Evolutionary conservation across 1,284 basidiomycete genomes (phyloP).

Genomic region (Pseudomicrostroma phylloplanum): DNA sequence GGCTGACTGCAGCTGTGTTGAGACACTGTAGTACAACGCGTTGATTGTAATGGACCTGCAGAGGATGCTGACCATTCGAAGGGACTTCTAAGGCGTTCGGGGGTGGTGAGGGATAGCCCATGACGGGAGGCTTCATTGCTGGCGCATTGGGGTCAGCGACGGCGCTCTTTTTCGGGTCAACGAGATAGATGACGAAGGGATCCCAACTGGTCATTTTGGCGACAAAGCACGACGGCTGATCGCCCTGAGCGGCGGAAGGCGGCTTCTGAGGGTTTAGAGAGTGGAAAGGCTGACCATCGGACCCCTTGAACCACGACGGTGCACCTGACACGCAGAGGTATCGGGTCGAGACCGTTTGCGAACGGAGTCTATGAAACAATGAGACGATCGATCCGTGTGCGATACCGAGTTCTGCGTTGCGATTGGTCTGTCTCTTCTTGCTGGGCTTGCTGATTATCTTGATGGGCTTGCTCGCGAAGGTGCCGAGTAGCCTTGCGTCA

Average conservation of each 20-base stretch:
- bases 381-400: slow-evolving; percentile 92
- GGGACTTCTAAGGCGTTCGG: slow-evolving; percentile 76
- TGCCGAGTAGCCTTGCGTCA: slow-evolving; percentile 63
- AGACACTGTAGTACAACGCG: slow-evolving; percentile 90
- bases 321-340: slow-evolving; percentile 90
- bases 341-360: slow-evolving; percentile 65
- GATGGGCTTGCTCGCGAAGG: slow-evolving; percentile 83
- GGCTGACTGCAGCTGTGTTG: slow-evolving; percentile 84
- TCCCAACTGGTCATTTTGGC: slow-evolving; percentile 59
- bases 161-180: slow-evolving; percentile 64
- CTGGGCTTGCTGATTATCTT: slow-evolving; percentile 69
- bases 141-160: slow-evolving; percentile 70
- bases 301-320: slow-evolving; percentile 51
- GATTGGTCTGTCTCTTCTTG: slow-evolving; percentile 83
- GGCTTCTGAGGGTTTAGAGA: slow-evolving; percentile 21
- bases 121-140: slow-evolving; percentile 55
- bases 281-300: slow-evolving; percentile 40
- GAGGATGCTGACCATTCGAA: slow-evolving; percentile 8
- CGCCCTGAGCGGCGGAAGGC: slow-evolving; percentile 8
- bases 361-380: slow-evolving; percentile 84
- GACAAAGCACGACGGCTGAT: slow-evolving; percentile 51
- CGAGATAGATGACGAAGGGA: slow-evolving; percentile 78
- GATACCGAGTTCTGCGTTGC: slow-evolving; percentile 82
- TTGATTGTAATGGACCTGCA: slow-evolving; percentile 81
- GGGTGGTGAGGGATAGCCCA: slow-evolving; percentile 70